A percentile compares a stretch with the other conserved stretches of the same genome.
Evolutionary conservation across 352 stramenopile species (phyloP).

Genomic region (Pythium monospermum): DNA sequence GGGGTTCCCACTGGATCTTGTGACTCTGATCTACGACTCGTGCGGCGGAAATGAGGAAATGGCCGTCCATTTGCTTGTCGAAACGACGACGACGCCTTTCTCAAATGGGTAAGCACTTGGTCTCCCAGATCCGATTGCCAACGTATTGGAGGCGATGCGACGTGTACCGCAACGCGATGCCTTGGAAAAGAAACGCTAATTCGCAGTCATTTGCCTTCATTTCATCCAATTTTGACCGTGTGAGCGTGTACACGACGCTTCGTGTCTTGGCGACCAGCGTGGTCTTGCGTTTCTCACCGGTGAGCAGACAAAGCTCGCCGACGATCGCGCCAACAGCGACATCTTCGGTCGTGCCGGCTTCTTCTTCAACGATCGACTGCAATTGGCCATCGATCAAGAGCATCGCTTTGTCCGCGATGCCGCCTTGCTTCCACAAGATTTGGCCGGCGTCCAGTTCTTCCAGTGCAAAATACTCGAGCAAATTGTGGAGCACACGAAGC

Average conservation of each 20-base stretch:
- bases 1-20: conserved; percentile 52
- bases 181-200: conserved; percentile 71
- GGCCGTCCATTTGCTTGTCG: conserved; percentile 46
- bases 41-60: conserved; percentile 51
- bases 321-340: conserved; percentile 68
- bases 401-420: conserved; percentile 44
- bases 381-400: conserved; percentile 59
- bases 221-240: conserved; percentile 44
- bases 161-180: conserved; percentile 68
- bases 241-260: conserved; percentile 70
- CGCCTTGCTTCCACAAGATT: conserved; percentile 67
- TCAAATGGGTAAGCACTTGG: conserved; percentile 73
- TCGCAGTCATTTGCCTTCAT: conserved; percentile 61
- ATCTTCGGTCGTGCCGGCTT: conserved; percentile 71
- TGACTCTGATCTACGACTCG: conserved; percentile 51
- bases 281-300: conserved; percentile 78
- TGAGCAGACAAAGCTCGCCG: conserved; percentile 73
- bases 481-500: conserved; percentile 46
- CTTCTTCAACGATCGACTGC: conserved; percentile 71
- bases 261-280: conserved; percentile 49
- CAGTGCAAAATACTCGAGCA: conserved; percentile 72
- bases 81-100: conserved; percentile 49
- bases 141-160: conserved; percentile 77
- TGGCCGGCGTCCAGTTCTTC: conserved; percentile 54
- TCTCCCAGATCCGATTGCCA: conserved; percentile 82